Conservation (phyloP, 2,329 filamentous ascomycete species). For the Coniochaeta ligniaria region DNA sequence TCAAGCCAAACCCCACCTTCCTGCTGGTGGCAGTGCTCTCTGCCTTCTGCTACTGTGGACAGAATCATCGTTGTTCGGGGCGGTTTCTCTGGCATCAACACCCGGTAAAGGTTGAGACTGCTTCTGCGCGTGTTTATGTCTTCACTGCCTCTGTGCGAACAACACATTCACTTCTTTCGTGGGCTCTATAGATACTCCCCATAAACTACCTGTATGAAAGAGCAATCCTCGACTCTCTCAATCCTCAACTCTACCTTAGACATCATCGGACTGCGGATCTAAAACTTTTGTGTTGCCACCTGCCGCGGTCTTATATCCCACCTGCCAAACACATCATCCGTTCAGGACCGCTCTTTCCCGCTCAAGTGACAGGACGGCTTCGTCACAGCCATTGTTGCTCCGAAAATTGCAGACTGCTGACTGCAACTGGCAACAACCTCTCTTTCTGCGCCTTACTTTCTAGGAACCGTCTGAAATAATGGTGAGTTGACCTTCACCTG, state of each 20-base stretch:
- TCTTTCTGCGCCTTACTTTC: neutral
- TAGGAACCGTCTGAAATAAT: neutral
- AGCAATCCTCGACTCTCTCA: neutral
- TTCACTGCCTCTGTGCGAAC: neutral
- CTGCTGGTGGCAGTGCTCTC: neutral
- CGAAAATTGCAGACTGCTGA: neutral
- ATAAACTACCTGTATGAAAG: neutral
- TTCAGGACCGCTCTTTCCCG: neutral
- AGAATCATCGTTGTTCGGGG: neutral
- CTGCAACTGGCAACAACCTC: neutral
- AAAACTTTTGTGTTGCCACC: neutral
- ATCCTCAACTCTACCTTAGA: neutral
- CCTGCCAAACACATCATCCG: neutral
- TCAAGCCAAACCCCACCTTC: neutral
- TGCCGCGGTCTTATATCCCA: neutral
- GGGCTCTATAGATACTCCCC: neutral
- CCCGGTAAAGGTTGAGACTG: neutral
- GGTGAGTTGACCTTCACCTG: neutral
- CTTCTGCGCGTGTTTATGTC: neutral
- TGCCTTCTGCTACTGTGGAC: neutral
- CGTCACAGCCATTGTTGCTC: neutral
- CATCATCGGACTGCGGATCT: neutral
- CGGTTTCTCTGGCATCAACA: neutral
- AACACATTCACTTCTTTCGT: neutral
- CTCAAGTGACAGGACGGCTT: neutral